phyloP scores from a whole-genome alignment of 169 alveolate species.

The Cryptosporidium bovis region DNA sequence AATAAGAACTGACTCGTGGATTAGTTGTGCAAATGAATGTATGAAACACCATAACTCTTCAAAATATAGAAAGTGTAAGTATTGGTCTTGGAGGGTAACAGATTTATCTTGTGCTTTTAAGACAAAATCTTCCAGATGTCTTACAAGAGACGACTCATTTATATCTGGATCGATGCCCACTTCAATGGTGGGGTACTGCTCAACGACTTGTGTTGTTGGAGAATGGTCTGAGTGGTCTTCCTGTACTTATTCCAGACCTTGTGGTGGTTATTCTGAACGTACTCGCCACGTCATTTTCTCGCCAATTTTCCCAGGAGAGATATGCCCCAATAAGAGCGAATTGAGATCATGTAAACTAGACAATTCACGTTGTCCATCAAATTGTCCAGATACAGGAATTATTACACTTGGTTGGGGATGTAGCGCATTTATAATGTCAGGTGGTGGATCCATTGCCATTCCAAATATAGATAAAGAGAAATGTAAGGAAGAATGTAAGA shows the following conservation, averaged over 20 bases:
- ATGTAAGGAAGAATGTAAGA: conserved; percentile 38
- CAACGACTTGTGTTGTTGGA: conserved; percentile 70
- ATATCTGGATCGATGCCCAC: conserved; percentile 68
- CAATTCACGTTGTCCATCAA: conserved; percentile 40
- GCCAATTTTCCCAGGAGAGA: conserved; percentile 69
- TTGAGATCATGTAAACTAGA: conserved; percentile 57
- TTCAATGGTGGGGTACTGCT: conserved; percentile 66
- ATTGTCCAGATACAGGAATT: conserved; percentile 64
- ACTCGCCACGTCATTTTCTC: conserved; percentile 36
- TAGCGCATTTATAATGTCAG: conserved; percentile 50
- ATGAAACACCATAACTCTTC: conserved; percentile 4
- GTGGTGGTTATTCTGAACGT: conserved; percentile 74
- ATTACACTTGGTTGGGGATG: conserved; percentile 74
- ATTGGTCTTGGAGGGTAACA: conserved; percentile 73
- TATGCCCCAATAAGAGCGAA: conserved; percentile 59
- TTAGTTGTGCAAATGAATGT: conserved; percentile 70
- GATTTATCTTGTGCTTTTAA: conserved; percentile 42
- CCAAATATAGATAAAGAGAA: conserved; percentile 42
- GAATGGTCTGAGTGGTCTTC: conserved; percentile 68
- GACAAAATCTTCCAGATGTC: conserved; percentile 16
- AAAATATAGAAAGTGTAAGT: conserved; percentile 41
- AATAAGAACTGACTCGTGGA: conserved; percentile 57
- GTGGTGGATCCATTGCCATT: conserved; percentile 57
- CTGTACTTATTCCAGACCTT: conserved; percentile 43
- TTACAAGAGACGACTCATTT: conserved; percentile 63